Conservation (phyloP, 768 basidiomycete genomes). For the Lentinula sp. region DNA sequence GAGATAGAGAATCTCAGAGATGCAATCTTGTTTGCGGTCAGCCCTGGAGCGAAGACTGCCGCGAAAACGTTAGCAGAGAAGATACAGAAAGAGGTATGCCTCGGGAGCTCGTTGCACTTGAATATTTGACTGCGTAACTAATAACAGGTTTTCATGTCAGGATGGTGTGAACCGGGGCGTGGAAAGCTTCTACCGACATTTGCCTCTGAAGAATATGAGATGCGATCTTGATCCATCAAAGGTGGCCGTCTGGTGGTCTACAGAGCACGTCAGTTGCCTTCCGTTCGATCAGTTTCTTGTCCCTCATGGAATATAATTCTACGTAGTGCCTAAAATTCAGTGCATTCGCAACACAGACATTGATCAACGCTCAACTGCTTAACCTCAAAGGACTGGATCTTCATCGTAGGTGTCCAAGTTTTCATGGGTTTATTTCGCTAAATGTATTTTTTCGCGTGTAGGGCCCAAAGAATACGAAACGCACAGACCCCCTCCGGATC, state of each 20-base stretch:
- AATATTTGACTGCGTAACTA: not conserved
- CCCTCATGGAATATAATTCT: not conserved
- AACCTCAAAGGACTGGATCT: constrained; percentile 37
- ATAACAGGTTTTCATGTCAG: constrained; percentile 18
- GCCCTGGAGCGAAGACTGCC: constrained; percentile 39
- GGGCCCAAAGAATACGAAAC: constrained; percentile 40
- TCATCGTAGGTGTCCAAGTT: constrained; percentile 34
- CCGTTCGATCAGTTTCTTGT: not conserved
- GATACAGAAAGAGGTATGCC: constrained; percentile 42
- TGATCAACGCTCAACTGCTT: constrained; percentile 38
- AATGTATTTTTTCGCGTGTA: constrained; percentile 8
- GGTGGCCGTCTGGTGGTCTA: constrained; percentile 56
- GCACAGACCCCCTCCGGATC: constrained; percentile 30
- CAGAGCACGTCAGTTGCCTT: constrained; percentile 30
- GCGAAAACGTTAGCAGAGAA: constrained; percentile 43
- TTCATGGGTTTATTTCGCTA: not conserved
- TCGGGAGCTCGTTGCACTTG: not conserved
- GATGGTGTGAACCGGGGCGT: constrained; percentile 42
- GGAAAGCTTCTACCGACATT: constrained; percentile 52
- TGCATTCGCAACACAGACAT: constrained; percentile 44
- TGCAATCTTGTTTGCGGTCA: constrained; percentile 45
- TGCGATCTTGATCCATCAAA: constrained; percentile 50
- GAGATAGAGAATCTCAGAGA: constrained; percentile 40
- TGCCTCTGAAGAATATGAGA: constrained; percentile 57
- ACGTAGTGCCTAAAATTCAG: constrained; percentile 44